Percentiles rank a stretch among this genome's conserved stretches.
Conservation (phyloP, 441 rosid genomes). For the Populus hybrid region DNA sequence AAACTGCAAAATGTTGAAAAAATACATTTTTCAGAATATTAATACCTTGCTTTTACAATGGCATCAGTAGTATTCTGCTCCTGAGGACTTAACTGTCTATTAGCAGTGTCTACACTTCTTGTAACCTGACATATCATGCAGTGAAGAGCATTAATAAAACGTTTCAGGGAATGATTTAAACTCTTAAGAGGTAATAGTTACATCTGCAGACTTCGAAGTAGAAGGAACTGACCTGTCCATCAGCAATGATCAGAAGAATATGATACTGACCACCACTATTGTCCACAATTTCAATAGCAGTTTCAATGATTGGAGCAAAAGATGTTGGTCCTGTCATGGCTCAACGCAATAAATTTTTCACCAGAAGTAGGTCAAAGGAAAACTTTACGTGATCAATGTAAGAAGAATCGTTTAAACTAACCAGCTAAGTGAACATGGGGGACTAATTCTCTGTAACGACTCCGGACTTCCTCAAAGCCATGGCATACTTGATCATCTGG, state of each 20-base stretch:
- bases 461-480: constrained; percentile 72
- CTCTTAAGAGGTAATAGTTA: not conserved
- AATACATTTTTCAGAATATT: not conserved
- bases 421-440: constrained; percentile 72
- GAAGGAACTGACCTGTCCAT: constrained; percentile 66
- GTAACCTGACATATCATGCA: constrained; percentile 55
- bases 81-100: constrained; percentile 64
- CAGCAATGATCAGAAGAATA: constrained; percentile 80
- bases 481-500: constrained; percentile 51
- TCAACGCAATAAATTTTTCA: not conserved
- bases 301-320: constrained; percentile 83
- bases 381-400: not conserved
- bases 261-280: constrained; percentile 88
- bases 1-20: not conserved
- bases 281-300: constrained; percentile 74
- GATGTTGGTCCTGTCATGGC: constrained; percentile 74
- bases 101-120: constrained; percentile 65
- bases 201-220: not conserved
- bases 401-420: constrained; percentile 18
- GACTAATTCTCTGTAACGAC: constrained; percentile 57
- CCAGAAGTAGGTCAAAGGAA: constrained; percentile 5
- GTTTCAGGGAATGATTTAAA: not conserved
- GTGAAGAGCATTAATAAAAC: not conserved
- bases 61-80: constrained; percentile 75
- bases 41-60: constrained; percentile 83